Conservation (phyloP, 805 yeast genomes). For the Yarrowia sp. region DNA sequence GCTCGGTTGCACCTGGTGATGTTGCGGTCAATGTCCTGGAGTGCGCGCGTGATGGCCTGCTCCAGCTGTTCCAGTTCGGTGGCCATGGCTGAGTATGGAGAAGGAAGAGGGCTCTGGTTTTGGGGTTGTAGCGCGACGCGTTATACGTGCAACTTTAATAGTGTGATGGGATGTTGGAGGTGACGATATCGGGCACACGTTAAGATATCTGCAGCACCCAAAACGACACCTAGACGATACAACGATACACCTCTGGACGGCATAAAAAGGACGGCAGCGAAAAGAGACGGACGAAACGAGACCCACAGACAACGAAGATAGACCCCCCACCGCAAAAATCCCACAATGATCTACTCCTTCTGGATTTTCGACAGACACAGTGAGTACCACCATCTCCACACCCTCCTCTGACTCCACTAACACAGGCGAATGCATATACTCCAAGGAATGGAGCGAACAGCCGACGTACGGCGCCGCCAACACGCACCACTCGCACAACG, state of each 20-base stretch:
- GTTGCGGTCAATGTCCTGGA: slow-evolving; percentile 78
- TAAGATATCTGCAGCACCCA: not conserved
- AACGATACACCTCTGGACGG: too few relatives aligned
- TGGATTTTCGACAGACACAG: slow-evolving; percentile 93
- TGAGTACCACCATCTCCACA: slow-evolving; percentile 34
- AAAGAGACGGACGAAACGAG: not conserved
- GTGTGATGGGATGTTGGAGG: not conserved
- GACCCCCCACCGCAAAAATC: not conserved
- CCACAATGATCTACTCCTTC: slow-evolving; percentile 67
- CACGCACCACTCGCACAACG: slow-evolving; percentile 2
- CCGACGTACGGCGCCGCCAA: not conserved
- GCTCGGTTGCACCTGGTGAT: slow-evolving; percentile 64
- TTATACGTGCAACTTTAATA: not conserved
- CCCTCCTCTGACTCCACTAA: not conserved
- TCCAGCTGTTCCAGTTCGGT: slow-evolving; percentile 64
- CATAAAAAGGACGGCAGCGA: not conserved
- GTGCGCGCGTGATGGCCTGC: slow-evolving; percentile 70
- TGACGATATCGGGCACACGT: too few relatives aligned
- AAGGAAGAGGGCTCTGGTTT: too few relatives aligned
- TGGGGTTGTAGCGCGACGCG: slow-evolving; percentile 17
- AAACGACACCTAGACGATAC: not conserved
- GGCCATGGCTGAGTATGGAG: slow-evolving; percentile 30
- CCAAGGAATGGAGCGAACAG: slow-evolving; percentile 58
- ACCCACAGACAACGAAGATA: too few relatives aligned
- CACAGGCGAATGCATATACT: slow-evolving; percentile 69